These are phyloP conservation scores for Pyrenophora seminiperda DNA, from an alignment of 2,329 filamentous ascomycete species.

Conservation along the genomic window DNA sequence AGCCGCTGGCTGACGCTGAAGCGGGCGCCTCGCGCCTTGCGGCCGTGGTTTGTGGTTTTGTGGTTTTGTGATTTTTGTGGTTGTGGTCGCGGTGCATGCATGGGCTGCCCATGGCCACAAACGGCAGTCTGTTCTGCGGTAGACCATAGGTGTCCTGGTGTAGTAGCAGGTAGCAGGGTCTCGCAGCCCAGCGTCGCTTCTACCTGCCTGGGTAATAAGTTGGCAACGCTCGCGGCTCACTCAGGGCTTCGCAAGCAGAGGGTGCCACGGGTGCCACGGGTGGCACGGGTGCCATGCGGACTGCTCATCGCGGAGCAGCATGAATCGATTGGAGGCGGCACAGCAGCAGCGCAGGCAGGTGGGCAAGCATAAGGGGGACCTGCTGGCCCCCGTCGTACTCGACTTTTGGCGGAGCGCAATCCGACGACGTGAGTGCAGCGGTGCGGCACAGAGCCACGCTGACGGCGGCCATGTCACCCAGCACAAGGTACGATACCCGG, in stretches of 20 bases:
- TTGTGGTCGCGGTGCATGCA: no score
- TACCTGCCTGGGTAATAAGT: no score
- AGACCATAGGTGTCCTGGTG: no score
- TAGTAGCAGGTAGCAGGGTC: no score
- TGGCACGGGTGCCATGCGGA: constrained; percentile 36
- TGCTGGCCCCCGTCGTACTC: constrained; percentile 8
- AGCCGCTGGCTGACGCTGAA: constrained; percentile 23
- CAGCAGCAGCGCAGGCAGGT: constrained; percentile 20
- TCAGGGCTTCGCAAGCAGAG: not conserved
- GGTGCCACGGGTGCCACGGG: constrained; percentile 38
- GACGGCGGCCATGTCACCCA: constrained; percentile 32
- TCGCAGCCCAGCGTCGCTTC: constrained; percentile 19
- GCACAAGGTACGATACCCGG: constrained; percentile 35
- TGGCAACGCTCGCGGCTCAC: no score
- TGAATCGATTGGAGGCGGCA: constrained; percentile 27
- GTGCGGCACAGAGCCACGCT: constrained; percentile 37
- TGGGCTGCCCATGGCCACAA: constrained; percentile 12
- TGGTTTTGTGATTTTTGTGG: no score
- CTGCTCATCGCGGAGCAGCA: constrained; percentile 28
- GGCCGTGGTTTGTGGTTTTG: constrained; percentile 1
- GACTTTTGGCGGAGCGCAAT: constrained; percentile 29
- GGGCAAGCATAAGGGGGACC: constrained; percentile 26
- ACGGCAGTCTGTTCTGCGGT: constrained; percentile 7
- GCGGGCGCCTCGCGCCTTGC: constrained; percentile 25
- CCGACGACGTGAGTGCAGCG: constrained; percentile 29